These are phyloP conservation scores for Metschnikowia corniflorae DNA, from an alignment of 805 yeast genomes.

Conservation along the genomic window DNA sequence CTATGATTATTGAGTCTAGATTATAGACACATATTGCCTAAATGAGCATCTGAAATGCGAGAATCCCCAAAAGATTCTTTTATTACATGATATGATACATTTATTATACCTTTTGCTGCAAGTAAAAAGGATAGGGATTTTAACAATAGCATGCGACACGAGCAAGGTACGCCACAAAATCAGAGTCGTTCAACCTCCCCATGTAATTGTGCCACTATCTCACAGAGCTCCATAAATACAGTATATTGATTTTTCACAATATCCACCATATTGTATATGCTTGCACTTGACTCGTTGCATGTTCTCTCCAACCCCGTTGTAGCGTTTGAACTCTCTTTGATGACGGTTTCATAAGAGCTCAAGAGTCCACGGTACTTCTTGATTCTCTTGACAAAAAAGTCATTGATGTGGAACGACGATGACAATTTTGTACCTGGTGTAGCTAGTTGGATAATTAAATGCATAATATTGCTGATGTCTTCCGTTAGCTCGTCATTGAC, in stretches of 20 bases:
- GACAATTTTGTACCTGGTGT: conserved; percentile 57
- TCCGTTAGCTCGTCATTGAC: conserved; percentile 41
- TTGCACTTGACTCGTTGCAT: conserved; percentile 39
- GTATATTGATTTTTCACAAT: conserved; percentile 66
- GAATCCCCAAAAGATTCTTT: too few relatives aligned
- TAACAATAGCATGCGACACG: too few relatives aligned
- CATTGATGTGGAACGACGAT: conserved; percentile 51
- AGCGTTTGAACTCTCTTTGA: conserved; percentile 57
- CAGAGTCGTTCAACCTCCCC: conserved; percentile 23
- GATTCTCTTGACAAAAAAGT: conserved; percentile 51
- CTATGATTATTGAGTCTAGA: too few relatives aligned
- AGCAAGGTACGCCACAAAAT: too few relatives aligned
- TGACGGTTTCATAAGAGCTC: conserved; percentile 57
- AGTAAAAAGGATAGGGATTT: too few relatives aligned
- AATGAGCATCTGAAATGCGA: too few relatives aligned
- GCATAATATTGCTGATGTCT: conserved; percentile 53
- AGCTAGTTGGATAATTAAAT: conserved; percentile 47
- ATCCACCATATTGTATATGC: conserved; percentile 47
- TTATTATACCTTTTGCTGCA: too few relatives aligned
- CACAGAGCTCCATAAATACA: conserved; percentile 72
- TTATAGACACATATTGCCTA: too few relatives aligned
- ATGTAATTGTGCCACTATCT: conserved; percentile 69
- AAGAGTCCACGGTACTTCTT: conserved; percentile 46
- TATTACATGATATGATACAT: too few relatives aligned
- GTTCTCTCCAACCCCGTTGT: conserved; percentile 40